Conservation (phyloP, 257 asterid genomes). For the Fraxinus pennsylvanica region DNA sequence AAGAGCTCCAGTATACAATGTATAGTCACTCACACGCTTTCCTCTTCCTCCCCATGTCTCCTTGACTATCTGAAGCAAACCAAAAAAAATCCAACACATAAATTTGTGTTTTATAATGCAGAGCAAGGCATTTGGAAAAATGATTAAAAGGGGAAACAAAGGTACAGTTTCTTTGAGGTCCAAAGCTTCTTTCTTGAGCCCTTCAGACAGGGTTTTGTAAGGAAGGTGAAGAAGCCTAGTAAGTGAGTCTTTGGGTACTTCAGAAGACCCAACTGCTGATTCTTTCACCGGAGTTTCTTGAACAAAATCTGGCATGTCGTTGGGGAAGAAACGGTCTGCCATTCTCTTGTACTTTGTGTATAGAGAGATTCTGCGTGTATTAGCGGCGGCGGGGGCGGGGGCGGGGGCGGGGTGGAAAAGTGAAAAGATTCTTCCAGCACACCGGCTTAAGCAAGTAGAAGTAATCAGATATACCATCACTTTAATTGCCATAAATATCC, state of each 20-base stretch:
- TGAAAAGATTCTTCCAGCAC: neutral
- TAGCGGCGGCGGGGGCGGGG: too few relatives aligned
- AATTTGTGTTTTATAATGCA: neutral
- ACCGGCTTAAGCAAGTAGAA: constrained; percentile 13
- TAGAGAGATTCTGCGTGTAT: neutral
- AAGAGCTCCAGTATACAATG: constrained; percentile 70
- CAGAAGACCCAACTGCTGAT: constrained; percentile 29
- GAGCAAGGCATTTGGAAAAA: constrained; percentile 4
- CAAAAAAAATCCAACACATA: neutral
- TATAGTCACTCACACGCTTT: constrained; percentile 57
- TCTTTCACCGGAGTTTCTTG: constrained; percentile 39
- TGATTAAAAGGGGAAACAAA: constrained; percentile 3
- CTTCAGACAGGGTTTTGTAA: constrained; percentile 40
- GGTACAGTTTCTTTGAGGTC: constrained; percentile 57
- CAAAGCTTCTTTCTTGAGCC: constrained; percentile 53
- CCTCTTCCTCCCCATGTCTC: constrained; percentile 66
- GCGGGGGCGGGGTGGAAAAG: too few relatives aligned
- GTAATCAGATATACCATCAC: neutral
- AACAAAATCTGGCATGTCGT: constrained; percentile 58
- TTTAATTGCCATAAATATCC: too few relatives aligned
- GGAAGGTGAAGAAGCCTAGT: constrained; percentile 61
- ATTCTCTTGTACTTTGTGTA: constrained; percentile 21
- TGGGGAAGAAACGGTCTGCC: constrained; percentile 76
- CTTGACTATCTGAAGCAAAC: constrained; percentile 58
- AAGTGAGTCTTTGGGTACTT: constrained; percentile 39